A percentile compares a stretch with the other conserved stretches of the same genome.
Conservation (phyloP, 2,329 filamentous ascomycete genomes). For the Dothideomycetidae sp. region DNA sequence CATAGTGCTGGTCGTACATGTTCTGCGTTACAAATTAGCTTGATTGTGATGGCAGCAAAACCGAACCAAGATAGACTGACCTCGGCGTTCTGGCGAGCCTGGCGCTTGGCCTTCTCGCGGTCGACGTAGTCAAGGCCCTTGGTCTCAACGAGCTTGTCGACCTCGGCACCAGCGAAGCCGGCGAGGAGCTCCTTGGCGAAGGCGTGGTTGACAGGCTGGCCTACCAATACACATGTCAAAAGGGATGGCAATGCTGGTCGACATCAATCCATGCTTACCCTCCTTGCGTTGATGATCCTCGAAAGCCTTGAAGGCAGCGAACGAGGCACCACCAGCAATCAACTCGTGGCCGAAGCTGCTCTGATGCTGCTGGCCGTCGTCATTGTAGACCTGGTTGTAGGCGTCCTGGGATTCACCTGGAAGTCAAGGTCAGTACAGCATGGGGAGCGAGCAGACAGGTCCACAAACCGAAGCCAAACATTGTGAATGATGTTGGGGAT, state of each 20-base stretch:
- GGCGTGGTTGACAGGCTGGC: conserved; percentile 55
- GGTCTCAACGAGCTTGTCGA: conserved; percentile 57
- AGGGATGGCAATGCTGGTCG: not conserved
- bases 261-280: conserved; percentile 32
- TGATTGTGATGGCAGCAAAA: too few relatives aligned
- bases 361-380: conserved; percentile 40
- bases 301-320: conserved; percentile 66
- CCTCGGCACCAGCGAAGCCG: conserved; percentile 57
- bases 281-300: conserved; percentile 59
- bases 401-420: conserved; percentile 39
- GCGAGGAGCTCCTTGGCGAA: conserved; percentile 68
- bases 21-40: conserved; percentile 12
- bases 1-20: conserved; percentile 38
- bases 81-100: conserved; percentile 30
- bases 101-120: conserved; percentile 32
- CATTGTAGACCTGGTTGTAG: conserved; percentile 42
- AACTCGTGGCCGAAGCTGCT: conserved; percentile 57
- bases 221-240: too few relatives aligned
- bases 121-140: conserved; percentile 38
- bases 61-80: not conserved
- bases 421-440: not conserved
- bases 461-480: conserved; percentile 32
- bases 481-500: conserved; percentile 19
- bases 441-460: not conserved
- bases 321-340: conserved; percentile 60